Evolutionary conservation across 805 yeast species (phyloP).

Genomic region (Ogataea sp.): DNA sequence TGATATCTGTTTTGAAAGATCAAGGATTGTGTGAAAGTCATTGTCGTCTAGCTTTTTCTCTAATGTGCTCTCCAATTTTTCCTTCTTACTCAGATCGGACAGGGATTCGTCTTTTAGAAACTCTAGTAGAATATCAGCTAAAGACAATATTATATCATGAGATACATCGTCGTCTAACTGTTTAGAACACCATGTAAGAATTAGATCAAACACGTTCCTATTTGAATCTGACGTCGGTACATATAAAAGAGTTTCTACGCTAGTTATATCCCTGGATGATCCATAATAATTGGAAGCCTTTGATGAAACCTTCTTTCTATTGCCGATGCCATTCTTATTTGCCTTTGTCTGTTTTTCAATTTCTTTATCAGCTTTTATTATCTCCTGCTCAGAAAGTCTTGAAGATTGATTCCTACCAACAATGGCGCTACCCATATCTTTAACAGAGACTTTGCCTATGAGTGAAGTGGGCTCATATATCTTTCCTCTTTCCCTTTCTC

Average conservation of each 20-base stretch:
- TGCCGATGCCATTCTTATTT: too few relatives aligned
- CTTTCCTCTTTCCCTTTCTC: slow-evolving; percentile 43
- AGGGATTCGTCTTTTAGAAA: slow-evolving; percentile 39
- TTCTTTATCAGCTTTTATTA: slow-evolving; percentile 11
- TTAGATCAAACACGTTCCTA: slow-evolving; percentile 39
- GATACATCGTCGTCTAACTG: slow-evolving; percentile 65
- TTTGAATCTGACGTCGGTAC: slow-evolving; percentile 53
- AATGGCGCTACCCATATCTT: slow-evolving; percentile 56
- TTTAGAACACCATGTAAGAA: slow-evolving; percentile 52
- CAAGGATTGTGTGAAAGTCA: slow-evolving; percentile 37
- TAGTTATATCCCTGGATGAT: slow-evolving; percentile 25
- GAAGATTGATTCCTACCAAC: slow-evolving; percentile 10
- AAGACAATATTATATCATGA: slow-evolving; percentile 62
- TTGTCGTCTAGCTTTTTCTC: slow-evolving; percentile 27
- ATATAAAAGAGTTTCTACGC: slow-evolving; percentile 47
- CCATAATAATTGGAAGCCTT: slow-evolving; percentile 2
- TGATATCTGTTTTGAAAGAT: slow-evolving; percentile 37
- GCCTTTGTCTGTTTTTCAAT: slow-evolving; percentile 3
- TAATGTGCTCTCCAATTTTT: slow-evolving; percentile 44
- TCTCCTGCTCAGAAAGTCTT: slow-evolving; percentile 4
- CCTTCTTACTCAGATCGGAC: slow-evolving; percentile 35
- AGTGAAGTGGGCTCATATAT: slow-evolving; percentile 67
- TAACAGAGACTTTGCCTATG: slow-evolving; percentile 55
- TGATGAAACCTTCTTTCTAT: too few relatives aligned
- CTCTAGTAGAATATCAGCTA: slow-evolving; percentile 58